Evolutionary conservation across 2,329 filamentous ascomycete species (phyloP), one percentile per base, ranked within the genome.

Genomic region (Paecilomyces sp.): DNA sequence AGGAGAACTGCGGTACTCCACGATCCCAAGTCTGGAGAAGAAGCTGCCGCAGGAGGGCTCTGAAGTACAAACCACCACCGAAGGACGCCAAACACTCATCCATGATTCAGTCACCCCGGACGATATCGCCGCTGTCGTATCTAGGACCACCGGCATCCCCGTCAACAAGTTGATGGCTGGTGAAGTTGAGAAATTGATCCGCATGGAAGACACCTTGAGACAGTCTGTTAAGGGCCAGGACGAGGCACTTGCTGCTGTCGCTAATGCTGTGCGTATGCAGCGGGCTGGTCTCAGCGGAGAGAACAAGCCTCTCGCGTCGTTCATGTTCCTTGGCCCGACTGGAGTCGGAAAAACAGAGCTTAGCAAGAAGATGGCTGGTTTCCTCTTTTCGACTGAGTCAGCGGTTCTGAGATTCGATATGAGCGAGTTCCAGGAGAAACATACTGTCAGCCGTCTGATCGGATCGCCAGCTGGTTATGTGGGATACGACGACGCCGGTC

Each of bases 261-360:
- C 93, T 34, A 90, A 97, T 70, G 94, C 94, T 0, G 93, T 99
- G 8, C 87, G 94, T 22, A 89, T 97, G 80, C 94, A 97, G 75
- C 85, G 94, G 64, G 94, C 94, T 8, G 94, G 94, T 0, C 81
- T 97, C 8, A 95, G 89, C 61, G 92, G 92, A 34, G 91, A 97
- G 68, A 96, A 97, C 73, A 84, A 92, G 0, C 94, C 94, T 0
- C 82, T 96, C 5, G 94, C 93, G 0, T 95, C 90, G 0, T 97
- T 97, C 79, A 97, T 97, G 88, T 97, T 97, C 83, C 83, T 97
- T 3, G 94, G 94, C 0, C 94, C 94, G 4, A 97, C 94, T 0
- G 94, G 94, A 70, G 93, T 97, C 18, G 94, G 94, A 60, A 99
- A 97, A 80, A 99, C 94, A 2, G 92, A 97, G 72, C 85, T 97